These are phyloP conservation scores for Zygnema circumcarinatum DNA, from an alignment of 139 green algal genomes.

Conservation along the genomic window DNA sequence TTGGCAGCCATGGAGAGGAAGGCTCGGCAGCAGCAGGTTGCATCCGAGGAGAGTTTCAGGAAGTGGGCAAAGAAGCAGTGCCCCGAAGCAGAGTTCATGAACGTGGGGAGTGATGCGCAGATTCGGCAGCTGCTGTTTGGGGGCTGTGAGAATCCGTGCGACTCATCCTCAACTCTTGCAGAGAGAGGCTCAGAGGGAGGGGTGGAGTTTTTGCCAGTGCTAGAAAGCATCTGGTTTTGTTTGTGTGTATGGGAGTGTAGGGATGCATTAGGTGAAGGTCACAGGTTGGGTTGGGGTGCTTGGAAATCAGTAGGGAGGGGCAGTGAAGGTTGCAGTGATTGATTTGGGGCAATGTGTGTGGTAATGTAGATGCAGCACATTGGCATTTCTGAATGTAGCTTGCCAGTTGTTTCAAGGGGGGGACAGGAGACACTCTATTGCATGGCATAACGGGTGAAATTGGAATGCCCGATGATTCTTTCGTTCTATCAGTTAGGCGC, in stretches of 20 bases:
- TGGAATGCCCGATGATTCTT: too few species aligned
- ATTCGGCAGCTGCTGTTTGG: slow-evolving; percentile 48
- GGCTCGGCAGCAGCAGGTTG: slow-evolving; percentile 22
- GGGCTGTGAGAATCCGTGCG: slow-evolving; percentile 32
- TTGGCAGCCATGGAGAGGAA: slow-evolving; percentile 39
- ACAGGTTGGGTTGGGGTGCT: too few species aligned
- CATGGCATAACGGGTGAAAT: too few species aligned
- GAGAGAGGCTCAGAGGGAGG: background rate
- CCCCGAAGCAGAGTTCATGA: slow-evolving; percentile 50
- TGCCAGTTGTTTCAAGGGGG: too few species aligned
- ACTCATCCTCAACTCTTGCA: background rate
- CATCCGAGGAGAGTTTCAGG: slow-evolving; percentile 28
- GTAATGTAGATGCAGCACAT: too few species aligned
- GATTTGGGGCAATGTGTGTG: too few species aligned
- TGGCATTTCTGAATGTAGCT: too few species aligned
- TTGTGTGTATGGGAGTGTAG: background rate
- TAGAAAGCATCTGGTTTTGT: background rate
- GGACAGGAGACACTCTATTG: too few species aligned
- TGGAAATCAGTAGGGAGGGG: too few species aligned
- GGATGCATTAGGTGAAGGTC: too few species aligned
- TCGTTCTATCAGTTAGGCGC: too few species aligned
- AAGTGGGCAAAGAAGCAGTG: slow-evolving; percentile 33
- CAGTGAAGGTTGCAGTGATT: too few species aligned
- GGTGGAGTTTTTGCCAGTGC: background rate
- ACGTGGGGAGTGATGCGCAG: slow-evolving; percentile 47